Evolutionary conservation across 2,329 filamentous ascomycete genomes (phyloP), one percentile per base, ranked within the genome.

Genomic region (Teratosphaeria nubilosa): DNA sequence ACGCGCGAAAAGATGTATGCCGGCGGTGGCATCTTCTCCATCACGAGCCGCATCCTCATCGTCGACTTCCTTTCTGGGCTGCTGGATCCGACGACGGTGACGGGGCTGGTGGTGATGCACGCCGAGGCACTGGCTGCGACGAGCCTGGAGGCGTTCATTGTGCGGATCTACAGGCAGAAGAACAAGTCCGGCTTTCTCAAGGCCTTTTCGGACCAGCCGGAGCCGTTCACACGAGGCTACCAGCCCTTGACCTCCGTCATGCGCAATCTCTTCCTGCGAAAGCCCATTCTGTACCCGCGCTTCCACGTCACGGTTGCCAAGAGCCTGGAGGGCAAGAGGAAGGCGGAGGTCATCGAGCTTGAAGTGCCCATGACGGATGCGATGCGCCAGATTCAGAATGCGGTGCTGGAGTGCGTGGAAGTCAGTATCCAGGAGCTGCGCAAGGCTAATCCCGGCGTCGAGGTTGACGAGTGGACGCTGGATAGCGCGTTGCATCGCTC

Each of bases 391-490:
- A 96, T 99, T 48, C 94, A 99, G 69, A 92, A 89, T 63, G 91
- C 94, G 27, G 87, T 97, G 60, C 83, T 99, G 74, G 92, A 97
- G 70, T 99, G 94, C 70, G 91, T 99, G 20, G 92, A 97, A 73
- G 86, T 90, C 65, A 96, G 91, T 70, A 94, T 99, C 64, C 85
- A 88, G 57, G 94, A 99, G 74, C 80, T 99, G 51, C 95, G 92
- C 71, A 97, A 95, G 75, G 83, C 85, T 20, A 97, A 96, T 68
- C 82, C 85, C 1, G 91, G 91, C 1, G 78, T 99, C 6, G 92
- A 97, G 65, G 91, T 97, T 85, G 91, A 95, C 60, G 91, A 96
- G 68, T 97, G 92, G 92, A 96, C 90, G 54, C 79, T 96, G 20
- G 92, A 97, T 72, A 96, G 89, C 69, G 92, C 92, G 37, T 76